A percentile compares a stretch with the other conserved stretches of the same genome.
These are phyloP conservation scores for Kockovaella imperatae DNA, from an alignment of 768 basidiomycete species.

Conservation along the genomic window DNA sequence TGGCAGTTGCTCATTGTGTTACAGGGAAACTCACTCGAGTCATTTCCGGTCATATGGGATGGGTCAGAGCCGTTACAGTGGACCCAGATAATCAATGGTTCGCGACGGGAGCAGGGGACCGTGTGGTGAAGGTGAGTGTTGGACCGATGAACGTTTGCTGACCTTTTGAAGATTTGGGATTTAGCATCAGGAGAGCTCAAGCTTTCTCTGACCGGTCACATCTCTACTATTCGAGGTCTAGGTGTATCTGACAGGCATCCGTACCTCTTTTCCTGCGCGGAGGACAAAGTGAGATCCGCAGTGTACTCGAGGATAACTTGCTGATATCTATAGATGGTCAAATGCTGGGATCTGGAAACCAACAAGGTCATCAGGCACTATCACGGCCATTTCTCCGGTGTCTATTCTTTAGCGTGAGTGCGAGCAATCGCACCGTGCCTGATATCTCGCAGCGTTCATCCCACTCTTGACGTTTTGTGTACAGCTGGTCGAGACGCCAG, in stretches of 20 bases:
- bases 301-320: background rate
- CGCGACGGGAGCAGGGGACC: constrained; percentile 92
- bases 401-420: constrained; percentile 67
- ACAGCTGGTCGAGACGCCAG: constrained; percentile 94
- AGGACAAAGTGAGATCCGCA: constrained; percentile 73
- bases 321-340: constrained; percentile 82
- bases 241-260: constrained; percentile 90
- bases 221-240: constrained; percentile 88
- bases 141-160: background rate
- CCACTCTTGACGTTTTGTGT: constrained; percentile 89
- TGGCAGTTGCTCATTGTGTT: background rate
- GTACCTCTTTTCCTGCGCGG: constrained; percentile 93
- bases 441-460: constrained; percentile 58
- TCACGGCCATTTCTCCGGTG: constrained; percentile 94
- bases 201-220: constrained; percentile 93
- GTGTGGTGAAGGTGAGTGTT: constrained; percentile 67
- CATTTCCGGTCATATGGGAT: constrained; percentile 94
- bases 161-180: constrained; percentile 67
- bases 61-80: constrained; percentile 92
- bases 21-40: constrained; percentile 84
- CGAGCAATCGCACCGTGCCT: constrained; percentile 80
- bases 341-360: constrained; percentile 97
- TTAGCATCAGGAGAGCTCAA: constrained; percentile 94
- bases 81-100: constrained; percentile 99
- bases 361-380: constrained; percentile 99